phyloP scores from a whole-genome alignment of 2,329 filamentous ascomycete species.

The Fusarium sp. region DNA sequence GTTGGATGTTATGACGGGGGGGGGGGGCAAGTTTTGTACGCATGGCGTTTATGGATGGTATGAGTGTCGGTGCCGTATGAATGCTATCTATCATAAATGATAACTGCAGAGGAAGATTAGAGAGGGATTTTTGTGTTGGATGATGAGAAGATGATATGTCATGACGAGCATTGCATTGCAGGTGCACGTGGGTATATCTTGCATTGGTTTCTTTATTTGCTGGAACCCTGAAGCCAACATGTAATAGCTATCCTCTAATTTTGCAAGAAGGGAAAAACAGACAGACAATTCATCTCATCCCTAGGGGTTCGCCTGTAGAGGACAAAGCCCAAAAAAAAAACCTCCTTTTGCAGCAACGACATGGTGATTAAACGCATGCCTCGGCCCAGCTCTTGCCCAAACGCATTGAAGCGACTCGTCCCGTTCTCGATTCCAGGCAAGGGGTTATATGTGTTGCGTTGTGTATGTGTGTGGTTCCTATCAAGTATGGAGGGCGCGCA shows the following conservation, averaged over 20 bases:
- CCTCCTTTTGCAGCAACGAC: constrained; percentile 15
- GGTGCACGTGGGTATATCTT: constrained; percentile 6
- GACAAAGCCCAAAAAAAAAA: neutral
- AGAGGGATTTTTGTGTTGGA: constrained; percentile 26
- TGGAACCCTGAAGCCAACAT: constrained; percentile 4
- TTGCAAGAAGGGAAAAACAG: constrained; percentile 7
- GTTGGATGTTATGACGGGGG: no score
- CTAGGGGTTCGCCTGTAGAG: constrained; percentile 1
- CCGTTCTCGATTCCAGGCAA: constrained; percentile 3
- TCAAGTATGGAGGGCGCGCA: neutral
- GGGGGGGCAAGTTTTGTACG: constrained; percentile 18
- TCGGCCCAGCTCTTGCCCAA: neutral
- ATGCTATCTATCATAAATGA: constrained; percentile 34
- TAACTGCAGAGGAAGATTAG: constrained; percentile 26
- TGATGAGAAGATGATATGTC: constrained; percentile 1
- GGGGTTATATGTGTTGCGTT: constrained; percentile 8
- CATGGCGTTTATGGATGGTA: constrained; percentile 37
- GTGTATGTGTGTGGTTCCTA: neutral
- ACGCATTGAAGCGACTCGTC: constrained; percentile 1
- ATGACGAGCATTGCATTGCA: neutral
- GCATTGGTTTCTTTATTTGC: constrained; percentile 21
- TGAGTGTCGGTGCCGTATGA: constrained; percentile 17
- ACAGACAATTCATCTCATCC: constrained; percentile 6
- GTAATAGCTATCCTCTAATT: constrained; percentile 10
- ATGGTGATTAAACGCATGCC: neutral